These are phyloP conservation scores for Fusarium mexicanum DNA, from an alignment of 2,329 filamentous ascomycete genomes.

Conservation along the genomic window DNA sequence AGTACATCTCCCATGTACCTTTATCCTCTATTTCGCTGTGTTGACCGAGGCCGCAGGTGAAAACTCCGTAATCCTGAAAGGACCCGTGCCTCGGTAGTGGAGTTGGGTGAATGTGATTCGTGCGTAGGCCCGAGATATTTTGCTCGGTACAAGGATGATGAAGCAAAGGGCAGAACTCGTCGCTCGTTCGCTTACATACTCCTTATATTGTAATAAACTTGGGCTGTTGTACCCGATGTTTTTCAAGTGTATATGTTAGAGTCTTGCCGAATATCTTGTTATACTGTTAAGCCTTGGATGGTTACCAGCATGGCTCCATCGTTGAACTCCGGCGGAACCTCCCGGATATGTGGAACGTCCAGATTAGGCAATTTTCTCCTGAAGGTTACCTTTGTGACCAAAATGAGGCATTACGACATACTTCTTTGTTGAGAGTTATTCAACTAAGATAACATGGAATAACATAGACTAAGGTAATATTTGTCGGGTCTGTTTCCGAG, in stretches of 20 bases:
- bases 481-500: conserved; percentile 1
- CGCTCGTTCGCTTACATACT: neutral
- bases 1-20: neutral
- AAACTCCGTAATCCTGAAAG: conserved; percentile 14
- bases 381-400: neutral
- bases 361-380: conserved; percentile 4
- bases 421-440: neutral
- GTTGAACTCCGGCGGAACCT: neutral
- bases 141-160: neutral
- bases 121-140: conserved; percentile 6
- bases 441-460: neutral
- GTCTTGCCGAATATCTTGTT: neutral
- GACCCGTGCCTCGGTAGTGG: conserved; percentile 38
- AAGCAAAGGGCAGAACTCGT: neutral
- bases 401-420: neutral
- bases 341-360: neutral
- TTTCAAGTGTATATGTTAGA: neutral
- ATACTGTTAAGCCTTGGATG: neutral
- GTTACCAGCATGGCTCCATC: neutral
- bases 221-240: neutral
- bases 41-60: conserved; percentile 39
- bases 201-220: neutral
- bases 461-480: neutral
- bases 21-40: conserved; percentile 29
- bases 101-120: conserved; percentile 34